Conservation (phyloP, 2,329 filamentous ascomycete species). For the Annulohypoxylon truncatum region DNA sequence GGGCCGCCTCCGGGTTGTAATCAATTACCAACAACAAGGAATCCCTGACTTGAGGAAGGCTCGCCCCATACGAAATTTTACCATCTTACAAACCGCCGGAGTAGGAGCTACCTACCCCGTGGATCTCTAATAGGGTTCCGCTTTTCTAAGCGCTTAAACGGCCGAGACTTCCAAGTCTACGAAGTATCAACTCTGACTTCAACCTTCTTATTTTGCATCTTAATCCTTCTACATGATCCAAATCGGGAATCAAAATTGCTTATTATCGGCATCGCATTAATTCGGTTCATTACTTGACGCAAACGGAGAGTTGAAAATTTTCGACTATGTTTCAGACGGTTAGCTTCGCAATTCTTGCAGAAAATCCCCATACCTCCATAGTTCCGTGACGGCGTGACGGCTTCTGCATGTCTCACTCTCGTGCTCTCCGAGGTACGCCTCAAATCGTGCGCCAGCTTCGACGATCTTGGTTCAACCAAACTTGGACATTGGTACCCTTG, state of each 20-base stretch:
- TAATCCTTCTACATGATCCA: not conserved
- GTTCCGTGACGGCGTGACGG: constrained; percentile 43
- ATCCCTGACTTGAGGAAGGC: constrained; percentile 31
- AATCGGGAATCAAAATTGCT: not conserved
- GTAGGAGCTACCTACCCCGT: constrained; percentile 2
- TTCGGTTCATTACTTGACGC: constrained; percentile 14
- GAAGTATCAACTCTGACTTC: not conserved
- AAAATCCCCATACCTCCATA: constrained; percentile 41
- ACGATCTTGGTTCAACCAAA: constrained; percentile 44
- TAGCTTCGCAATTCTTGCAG: constrained; percentile 39
- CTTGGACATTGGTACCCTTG: constrained; percentile 26
- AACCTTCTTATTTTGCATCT: not conserved
- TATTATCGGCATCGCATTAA: constrained; percentile 18
- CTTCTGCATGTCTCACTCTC: constrained; percentile 51
- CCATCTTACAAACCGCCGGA: not conserved
- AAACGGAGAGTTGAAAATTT: constrained; percentile 2
- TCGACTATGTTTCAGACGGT: constrained; percentile 33
- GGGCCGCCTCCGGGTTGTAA: constrained; percentile 36
- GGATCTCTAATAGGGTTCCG: constrained; percentile 7
- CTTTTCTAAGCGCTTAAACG: constrained; percentile 34
- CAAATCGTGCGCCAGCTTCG: constrained; percentile 33
- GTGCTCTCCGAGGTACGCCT: constrained; percentile 33
- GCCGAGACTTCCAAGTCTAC: constrained; percentile 13
- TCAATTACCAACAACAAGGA: constrained; percentile 31
- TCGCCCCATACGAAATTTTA: constrained; percentile 17